These are phyloP conservation scores for Kodamaea jinghongensis DNA, from an alignment of 805 yeast species.

Conservation along the genomic window DNA sequence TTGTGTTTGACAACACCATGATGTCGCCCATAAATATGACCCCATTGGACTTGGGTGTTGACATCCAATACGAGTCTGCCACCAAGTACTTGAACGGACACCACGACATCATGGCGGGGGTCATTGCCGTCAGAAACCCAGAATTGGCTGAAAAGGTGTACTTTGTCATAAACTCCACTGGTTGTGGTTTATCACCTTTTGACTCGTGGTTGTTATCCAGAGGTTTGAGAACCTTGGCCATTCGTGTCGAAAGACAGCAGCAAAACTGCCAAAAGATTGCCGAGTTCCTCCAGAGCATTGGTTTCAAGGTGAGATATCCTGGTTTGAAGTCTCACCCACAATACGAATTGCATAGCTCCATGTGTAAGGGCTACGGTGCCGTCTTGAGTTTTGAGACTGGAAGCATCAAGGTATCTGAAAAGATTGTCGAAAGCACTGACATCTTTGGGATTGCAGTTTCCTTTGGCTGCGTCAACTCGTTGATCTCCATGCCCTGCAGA, in stretches of 20 bases:
- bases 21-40: constrained; percentile 86
- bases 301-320: constrained; percentile 81
- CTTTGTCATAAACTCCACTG: constrained; percentile 83
- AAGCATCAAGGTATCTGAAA: constrained; percentile 58
- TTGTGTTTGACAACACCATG: constrained; percentile 95
- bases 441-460: constrained; percentile 88
- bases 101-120: constrained; percentile 96
- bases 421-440: constrained; percentile 70
- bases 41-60: constrained; percentile 84
- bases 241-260: constrained; percentile 82
- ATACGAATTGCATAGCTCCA: constrained; percentile 70
- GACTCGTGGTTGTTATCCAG: constrained; percentile 88
- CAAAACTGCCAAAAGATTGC: constrained; percentile 75
- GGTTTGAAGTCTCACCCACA: constrained; percentile 83
- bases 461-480: constrained; percentile 90
- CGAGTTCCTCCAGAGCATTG: constrained; percentile 61
- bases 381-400: constrained; percentile 91
- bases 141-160: constrained; percentile 67
- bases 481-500: constrained; percentile 89
- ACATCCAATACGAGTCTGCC: constrained; percentile 90
- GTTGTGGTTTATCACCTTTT: constrained; percentile 88
- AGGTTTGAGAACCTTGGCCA: constrained; percentile 84
- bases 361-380: constrained; percentile 84
- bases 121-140: constrained; percentile 65
- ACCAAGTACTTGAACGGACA: constrained; percentile 93